Conservation (phyloP, 768 basidiomycete genomes). For the Mrakia frigida region DNA sequence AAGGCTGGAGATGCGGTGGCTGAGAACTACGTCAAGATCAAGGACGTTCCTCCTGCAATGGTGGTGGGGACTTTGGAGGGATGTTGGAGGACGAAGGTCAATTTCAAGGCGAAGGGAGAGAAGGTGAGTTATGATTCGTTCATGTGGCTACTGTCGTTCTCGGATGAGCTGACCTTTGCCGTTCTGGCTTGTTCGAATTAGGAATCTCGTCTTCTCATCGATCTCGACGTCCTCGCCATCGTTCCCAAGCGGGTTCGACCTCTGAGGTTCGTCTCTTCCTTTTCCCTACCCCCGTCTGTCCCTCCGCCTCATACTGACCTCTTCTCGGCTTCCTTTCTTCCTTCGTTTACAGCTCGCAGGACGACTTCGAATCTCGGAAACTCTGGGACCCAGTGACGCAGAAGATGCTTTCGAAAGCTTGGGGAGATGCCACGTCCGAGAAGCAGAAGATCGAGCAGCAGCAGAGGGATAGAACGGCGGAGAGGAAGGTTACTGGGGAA, state of each 20-base stretch:
- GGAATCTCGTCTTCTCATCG: constrained; percentile 66
- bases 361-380: constrained; percentile 71
- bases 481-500: constrained; percentile 71
- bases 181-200: constrained; percentile 37
- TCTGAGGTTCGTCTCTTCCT: constrained; percentile 44
- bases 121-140: constrained; percentile 41
- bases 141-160: no score
- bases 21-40: constrained; percentile 53
- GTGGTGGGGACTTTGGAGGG: constrained; percentile 82
- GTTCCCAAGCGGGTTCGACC: constrained; percentile 83
- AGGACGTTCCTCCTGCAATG: constrained; percentile 75
- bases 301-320: background rate
- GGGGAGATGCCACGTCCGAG: constrained; percentile 79
- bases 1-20: constrained; percentile 55
- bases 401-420: constrained; percentile 74
- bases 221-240: constrained; percentile 63
- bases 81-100: constrained; percentile 74
- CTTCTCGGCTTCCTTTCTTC: background rate
- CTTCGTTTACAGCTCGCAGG: constrained; percentile 53
- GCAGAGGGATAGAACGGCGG: constrained; percentile 82
- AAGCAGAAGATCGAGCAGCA: constrained; percentile 87
- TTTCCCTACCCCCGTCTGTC: no score
- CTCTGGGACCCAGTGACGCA: constrained; percentile 72
- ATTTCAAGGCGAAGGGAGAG: constrained; percentile 57
- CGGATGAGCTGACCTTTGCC: no score